A percentile compares a stretch with the other conserved stretches of the same genome.
phyloP scores from a whole-genome alignment of 306 rosid species.

The Begonia fuchsioides region DNA sequence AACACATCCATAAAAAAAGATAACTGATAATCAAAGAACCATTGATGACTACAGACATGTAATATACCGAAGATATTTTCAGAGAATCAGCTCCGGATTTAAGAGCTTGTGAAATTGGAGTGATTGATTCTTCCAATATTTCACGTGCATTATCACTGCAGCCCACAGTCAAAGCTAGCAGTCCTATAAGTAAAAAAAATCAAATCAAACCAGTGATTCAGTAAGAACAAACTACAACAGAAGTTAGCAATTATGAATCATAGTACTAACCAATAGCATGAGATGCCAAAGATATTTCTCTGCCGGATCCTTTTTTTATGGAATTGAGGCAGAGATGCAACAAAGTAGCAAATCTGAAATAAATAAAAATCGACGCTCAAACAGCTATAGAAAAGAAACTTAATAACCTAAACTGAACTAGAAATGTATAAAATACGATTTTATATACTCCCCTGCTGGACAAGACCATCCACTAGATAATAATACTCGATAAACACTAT shows the following conservation, averaged over 20 bases:
- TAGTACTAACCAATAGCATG: slow-evolving; percentile 53
- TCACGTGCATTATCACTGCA: slow-evolving; percentile 59
- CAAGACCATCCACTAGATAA: slow-evolving; percentile 1
- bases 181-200: slow-evolving; percentile 31
- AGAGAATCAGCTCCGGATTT: slow-evolving; percentile 35
- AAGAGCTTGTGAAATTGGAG: slow-evolving; percentile 50
- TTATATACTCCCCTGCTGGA: neutral
- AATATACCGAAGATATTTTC: slow-evolving; percentile 40
- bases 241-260: slow-evolving; percentile 8
- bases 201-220: slow-evolving; percentile 1
- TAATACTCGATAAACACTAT: neutral
- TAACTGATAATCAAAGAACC: neutral
- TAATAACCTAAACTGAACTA: no score
- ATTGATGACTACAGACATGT: neutral
- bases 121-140: no score
- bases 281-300: slow-evolving; percentile 70
- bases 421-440: no score
- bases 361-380: slow-evolving; percentile 13
- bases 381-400: no score
- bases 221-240: slow-evolving; percentile 1
- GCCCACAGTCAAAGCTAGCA: slow-evolving; percentile 75
- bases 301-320: no score
- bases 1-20: neutral
- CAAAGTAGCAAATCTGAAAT: no score
- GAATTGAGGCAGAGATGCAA: no score